Base-by-base conservation (phyloP, 2,329 filamentous ascomycete species). In the Fusarium illudens region DNA sequence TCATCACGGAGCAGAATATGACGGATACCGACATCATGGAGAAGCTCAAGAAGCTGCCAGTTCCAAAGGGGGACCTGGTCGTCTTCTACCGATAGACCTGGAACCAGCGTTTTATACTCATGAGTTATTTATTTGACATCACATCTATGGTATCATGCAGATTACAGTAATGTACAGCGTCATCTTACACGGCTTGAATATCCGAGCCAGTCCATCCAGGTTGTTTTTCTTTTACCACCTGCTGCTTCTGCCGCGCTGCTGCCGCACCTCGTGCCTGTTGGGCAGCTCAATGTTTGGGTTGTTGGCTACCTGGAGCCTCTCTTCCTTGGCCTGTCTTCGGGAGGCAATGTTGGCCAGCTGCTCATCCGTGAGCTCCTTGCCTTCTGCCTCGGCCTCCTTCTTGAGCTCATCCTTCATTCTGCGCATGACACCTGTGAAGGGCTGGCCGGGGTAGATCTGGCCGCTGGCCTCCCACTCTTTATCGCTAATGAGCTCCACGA, bases 1-100 rank as follows among this genome's bases (percentile, higher is more conserved):
- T 95, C 68, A 92, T 92, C 75, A 92, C 90, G 1, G 92, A 94
- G 80, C 84, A 89, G 76, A 89, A 90, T 65, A 75, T 93, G 75
- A 87, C 87, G 7, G 90, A 94, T 74, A 84, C 83, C 61, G 89
- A 92, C 73, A 89, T 94, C 15, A 84, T 93, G 80, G 87, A 88
- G 34, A 88, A 86, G 76, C 79, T 96, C 49, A 89, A 88, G 77
- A 84, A 81, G 33, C 80, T 90, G 30, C 83, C 82, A 3, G 79
- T 83, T 22, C 82, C 84, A 7, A 80, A 81, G 62, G 84, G 83
- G 6, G 87, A 88, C 62, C 66, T 88, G 65, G 83, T 83, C 0
- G 80, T 89, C 7, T 78, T 89, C 46, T 87, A 88, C 71, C 80
- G 82, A 57, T 88, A 76, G 27, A 34, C 11, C 22, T 6, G 48